These are phyloP conservation scores for Suillus luteus DNA, from an alignment of 768 basidiomycete species.

Conservation along the genomic window DNA sequence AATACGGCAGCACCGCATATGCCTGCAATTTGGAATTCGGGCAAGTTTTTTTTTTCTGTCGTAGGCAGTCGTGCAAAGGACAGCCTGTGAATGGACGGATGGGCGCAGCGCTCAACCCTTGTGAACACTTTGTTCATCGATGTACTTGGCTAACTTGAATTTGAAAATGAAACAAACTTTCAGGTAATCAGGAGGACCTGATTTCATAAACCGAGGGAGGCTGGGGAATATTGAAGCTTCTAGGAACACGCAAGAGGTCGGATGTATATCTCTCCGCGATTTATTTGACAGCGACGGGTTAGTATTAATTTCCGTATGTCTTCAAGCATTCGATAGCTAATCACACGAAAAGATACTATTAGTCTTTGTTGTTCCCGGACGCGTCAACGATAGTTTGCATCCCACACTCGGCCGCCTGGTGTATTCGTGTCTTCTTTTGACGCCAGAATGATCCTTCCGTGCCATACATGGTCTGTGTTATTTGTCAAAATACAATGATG, in stretches of 20 bases:
- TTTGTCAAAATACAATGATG: neutral
- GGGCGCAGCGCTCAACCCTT: neutral
- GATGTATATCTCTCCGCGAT: neutral
- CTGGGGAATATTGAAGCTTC: neutral
- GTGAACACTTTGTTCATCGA: neutral
- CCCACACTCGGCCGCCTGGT: slow-evolving; percentile 2
- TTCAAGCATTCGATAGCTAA: too few relatives aligned
- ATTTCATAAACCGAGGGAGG: neutral
- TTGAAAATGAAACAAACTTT: neutral
- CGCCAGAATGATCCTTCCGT: slow-evolving; percentile 5
- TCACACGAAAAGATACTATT: neutral
- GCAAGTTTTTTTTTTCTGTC: neutral
- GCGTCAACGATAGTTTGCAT: neutral
- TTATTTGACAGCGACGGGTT: neutral
- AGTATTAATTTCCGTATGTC: neutral
- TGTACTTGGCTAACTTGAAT: neutral
- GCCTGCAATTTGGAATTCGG: neutral
- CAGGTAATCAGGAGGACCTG: neutral
- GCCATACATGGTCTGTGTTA: slow-evolving; percentile 1
- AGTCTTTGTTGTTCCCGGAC: neutral
- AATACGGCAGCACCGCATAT: neutral
- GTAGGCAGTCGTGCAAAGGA: neutral
- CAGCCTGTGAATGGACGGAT: neutral
- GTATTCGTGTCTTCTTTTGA: neutral
- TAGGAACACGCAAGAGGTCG: neutral